Evolutionary conservation across 2,329 filamentous ascomycete genomes (phyloP).

Genomic region (Colletotrichum tamarilloi): DNA sequence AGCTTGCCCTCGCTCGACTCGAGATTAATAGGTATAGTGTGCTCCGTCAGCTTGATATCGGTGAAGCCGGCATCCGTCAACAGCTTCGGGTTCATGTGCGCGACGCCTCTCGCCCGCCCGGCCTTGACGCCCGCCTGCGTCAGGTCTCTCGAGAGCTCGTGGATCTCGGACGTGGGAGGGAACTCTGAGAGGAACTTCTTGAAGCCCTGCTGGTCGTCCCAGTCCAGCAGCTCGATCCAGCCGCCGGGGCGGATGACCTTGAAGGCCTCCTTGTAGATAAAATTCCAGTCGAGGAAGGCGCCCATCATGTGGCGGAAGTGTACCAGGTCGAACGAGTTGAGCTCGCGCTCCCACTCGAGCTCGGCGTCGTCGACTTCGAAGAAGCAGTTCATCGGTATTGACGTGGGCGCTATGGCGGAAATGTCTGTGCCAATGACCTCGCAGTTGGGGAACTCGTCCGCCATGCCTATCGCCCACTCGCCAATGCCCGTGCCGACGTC

Average conservation of each 20-base stretch:
- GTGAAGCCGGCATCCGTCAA: slow-evolving; percentile 63
- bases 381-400: slow-evolving; percentile 67
- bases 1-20: slow-evolving; percentile 62
- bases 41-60: slow-evolving; percentile 59
- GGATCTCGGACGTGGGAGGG: slow-evolving; percentile 56
- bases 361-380: slow-evolving; percentile 71
- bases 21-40: slow-evolving; percentile 59
- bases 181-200: slow-evolving; percentile 53
- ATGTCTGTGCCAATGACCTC: slow-evolving; percentile 71
- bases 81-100: slow-evolving; percentile 57
- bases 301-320: slow-evolving; percentile 68
- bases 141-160: slow-evolving; percentile 53
- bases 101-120: slow-evolving; percentile 56
- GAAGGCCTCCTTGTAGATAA: slow-evolving; percentile 64
- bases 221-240: slow-evolving; percentile 67
- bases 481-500: slow-evolving; percentile 71
- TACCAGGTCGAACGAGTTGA: slow-evolving; percentile 65
- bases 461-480: slow-evolving; percentile 63
- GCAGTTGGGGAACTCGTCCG: slow-evolving; percentile 62
- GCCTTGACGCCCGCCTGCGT: slow-evolving; percentile 55
- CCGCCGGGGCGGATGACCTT: slow-evolving; percentile 66
- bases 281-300: slow-evolving; percentile 66
- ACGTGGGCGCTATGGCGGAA: slow-evolving; percentile 66
- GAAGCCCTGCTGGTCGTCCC: slow-evolving; percentile 54
- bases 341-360: slow-evolving; percentile 65